Conservation (phyloP, 306 rosid genomes). For the Castanea sativa region DNA sequence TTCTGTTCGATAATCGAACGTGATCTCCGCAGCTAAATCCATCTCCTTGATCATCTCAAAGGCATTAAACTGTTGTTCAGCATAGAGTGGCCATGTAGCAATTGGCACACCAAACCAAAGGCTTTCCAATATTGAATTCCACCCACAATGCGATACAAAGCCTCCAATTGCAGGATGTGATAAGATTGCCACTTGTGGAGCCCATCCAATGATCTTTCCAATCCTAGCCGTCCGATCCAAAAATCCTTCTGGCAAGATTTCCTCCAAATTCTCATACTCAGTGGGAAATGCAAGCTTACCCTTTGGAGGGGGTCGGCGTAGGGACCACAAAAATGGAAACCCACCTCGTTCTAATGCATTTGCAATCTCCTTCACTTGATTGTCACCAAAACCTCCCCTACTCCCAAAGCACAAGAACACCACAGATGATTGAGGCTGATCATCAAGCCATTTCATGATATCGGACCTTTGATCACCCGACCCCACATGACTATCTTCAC, state of each 20-base stretch:
- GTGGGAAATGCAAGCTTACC: background rate
- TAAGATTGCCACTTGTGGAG: conserved; percentile 44
- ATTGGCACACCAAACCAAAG: conserved; percentile 51
- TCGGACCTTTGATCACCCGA: background rate
- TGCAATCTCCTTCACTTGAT: conserved; percentile 42
- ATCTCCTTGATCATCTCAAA: conserved; percentile 37
- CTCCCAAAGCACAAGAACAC: conserved; percentile 59
- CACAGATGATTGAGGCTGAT: conserved; percentile 55
- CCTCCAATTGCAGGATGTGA: conserved; percentile 47
- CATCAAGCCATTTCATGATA: conserved; percentile 53
- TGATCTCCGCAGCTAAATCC: conserved; percentile 33
- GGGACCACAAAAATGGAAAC: conserved; percentile 38
- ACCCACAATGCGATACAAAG: conserved; percentile 60
- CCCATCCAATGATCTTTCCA: conserved; percentile 59
- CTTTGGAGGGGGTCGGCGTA: conserved; percentile 36
- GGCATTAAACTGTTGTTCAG: conserved; percentile 57
- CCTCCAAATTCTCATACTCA: background rate
- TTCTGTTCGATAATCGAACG: conserved; percentile 16
- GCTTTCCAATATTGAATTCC: conserved; percentile 59
- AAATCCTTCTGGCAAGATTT: conserved; percentile 48
- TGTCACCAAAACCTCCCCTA: conserved; percentile 28
- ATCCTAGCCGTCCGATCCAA: conserved; percentile 37
- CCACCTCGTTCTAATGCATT: conserved; percentile 26
- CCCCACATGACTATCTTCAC: background rate
- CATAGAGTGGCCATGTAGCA: conserved; percentile 47